phyloP scores from a whole-genome alignment of 75 land plant species.

The Pinus tabuliformis region DNA sequence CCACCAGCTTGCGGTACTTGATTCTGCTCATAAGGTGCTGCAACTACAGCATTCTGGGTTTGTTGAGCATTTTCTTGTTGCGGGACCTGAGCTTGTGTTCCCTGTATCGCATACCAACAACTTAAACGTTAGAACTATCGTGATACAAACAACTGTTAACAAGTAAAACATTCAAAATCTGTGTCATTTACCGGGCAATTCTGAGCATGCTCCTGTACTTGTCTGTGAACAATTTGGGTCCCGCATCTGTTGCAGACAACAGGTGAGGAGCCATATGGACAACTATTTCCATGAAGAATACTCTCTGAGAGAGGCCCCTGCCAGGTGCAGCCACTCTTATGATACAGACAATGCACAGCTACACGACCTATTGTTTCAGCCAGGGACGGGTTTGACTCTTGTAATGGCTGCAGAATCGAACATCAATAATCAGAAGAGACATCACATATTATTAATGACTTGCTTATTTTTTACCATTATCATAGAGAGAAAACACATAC shows the following conservation, averaged over 20 bases:
- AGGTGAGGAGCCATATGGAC: conserved; percentile 74
- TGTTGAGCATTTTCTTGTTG: conserved; percentile 34
- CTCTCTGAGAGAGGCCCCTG: conserved; percentile 66
- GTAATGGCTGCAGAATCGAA: conserved; percentile 43
- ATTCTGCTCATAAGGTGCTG: conserved; percentile 14
- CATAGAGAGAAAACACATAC: conserved; percentile 13
- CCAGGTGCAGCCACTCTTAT: conserved; percentile 80
- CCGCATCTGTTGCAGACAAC: conserved; percentile 82
- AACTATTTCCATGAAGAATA: conserved; percentile 47
- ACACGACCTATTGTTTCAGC: conserved; percentile 65
- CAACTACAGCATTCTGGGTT: conserved; percentile 10
- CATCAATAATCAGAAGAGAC: not conserved
- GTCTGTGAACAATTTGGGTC: conserved; percentile 70
- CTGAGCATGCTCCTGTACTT: conserved; percentile 83
- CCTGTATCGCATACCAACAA: conserved; percentile 20
- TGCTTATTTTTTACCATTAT: not conserved
- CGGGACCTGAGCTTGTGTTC: conserved; percentile 39
- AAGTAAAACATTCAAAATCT: not conserved
- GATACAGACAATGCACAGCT: conserved; percentile 63
- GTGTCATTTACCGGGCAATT: conserved; percentile 59
- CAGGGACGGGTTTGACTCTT: conserved; percentile 53
- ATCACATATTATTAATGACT: not conserved
- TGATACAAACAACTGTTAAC: not conserved
- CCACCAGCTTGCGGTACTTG: conserved; percentile 21
- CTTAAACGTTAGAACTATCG: not conserved